These are phyloP conservation scores for Cytospora paraplurivora DNA, from an alignment of 2,329 filamentous ascomycete species.

Conservation along the genomic window DNA sequence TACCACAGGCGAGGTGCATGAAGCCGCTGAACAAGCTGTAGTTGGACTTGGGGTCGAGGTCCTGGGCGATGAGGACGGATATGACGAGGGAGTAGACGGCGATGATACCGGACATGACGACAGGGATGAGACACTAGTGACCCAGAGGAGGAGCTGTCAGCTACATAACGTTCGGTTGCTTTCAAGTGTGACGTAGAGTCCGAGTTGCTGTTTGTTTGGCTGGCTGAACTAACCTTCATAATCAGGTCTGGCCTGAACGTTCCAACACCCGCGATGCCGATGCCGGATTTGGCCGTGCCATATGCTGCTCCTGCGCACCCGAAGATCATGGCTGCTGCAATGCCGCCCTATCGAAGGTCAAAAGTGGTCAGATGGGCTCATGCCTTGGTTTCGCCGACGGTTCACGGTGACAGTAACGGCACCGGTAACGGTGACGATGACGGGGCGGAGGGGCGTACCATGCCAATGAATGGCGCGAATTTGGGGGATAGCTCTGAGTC, in stretches of 20 bases:
- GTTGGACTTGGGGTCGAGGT: constrained; percentile 69
- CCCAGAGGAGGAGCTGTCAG: constrained; percentile 6
- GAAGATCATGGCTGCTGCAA: constrained; percentile 81
- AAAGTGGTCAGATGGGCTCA: constrained; percentile 29
- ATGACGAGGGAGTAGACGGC: constrained; percentile 98
- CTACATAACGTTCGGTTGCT: too few relatives aligned
- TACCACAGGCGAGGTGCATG: constrained; percentile 87
- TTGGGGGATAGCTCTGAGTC: constrained; percentile 69
- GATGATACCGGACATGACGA: constrained; percentile 99
- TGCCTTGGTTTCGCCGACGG: not conserved
- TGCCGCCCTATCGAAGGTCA: constrained; percentile 61
- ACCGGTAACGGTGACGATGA: not conserved
- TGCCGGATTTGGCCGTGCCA: constrained; percentile 85
- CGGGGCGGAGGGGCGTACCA: constrained; percentile 59
- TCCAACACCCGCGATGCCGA: constrained; percentile 83
- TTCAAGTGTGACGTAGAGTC: not conserved
- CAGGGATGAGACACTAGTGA: constrained; percentile 74
- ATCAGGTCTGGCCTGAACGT: constrained; percentile 85
- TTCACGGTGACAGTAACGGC: not conserved
- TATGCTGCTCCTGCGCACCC: constrained; percentile 81
- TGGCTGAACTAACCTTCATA: constrained; percentile 77
- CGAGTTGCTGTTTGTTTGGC: too few relatives aligned
- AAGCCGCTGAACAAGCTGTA: constrained; percentile 93
- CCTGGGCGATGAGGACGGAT: constrained; percentile 90
- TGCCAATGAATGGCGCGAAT: constrained; percentile 86